Evolutionary conservation across 1,284 basidiomycete genomes (phyloP), one percentile per base, ranked within the genome.

Genomic region (Mycena citricolor): DNA sequence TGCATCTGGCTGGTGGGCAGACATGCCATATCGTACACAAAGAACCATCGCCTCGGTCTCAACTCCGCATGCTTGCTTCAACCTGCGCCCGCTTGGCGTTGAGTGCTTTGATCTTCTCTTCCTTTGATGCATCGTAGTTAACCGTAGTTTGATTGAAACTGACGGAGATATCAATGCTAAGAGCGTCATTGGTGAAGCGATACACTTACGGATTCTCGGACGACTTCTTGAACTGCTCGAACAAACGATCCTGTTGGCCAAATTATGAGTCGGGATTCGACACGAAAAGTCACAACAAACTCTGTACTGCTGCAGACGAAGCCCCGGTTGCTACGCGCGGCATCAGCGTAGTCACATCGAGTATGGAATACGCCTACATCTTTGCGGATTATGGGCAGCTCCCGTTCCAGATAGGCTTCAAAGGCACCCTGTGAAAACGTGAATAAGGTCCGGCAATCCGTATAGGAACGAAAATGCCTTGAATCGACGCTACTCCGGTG

Each of bases 381-480:
- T 54, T 77, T 67, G 61, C 79, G 85, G 50, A 87, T 56, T 19
- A 76, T 83, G 0, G 94, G 91, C 55, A 98, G 69, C 60, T 97
- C 89, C 4, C 81, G 75, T 56, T 97, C 94, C 60, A 90, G 82
- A 68, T 94, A 98, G 4, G 91, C 92, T 60, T 94, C 92, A 56
- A 90, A 94, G 5, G 93, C 90, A 29, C 85, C 92, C 81, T 86
- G 49, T 48, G n/a, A n/a, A n/a, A n/a, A n/a, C n/a, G n/a, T n/a
- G n/a, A n/a, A n/a, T n/a, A n/a, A n/a, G n/a, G n/a, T n/a, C n/a
- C n/a, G n/a, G n/a, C n/a, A 49, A 42, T 41, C 21, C 44, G 41
- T 19, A 35, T 33, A 29, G 45, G 10, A 33, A 31, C 25, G 29
- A 32, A 33, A 19, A 42, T 51, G 42, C 82, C 75, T 94, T 94